Base-by-base conservation (phyloP, 345 rosid genomes). In the Clausena lansium region DNA sequence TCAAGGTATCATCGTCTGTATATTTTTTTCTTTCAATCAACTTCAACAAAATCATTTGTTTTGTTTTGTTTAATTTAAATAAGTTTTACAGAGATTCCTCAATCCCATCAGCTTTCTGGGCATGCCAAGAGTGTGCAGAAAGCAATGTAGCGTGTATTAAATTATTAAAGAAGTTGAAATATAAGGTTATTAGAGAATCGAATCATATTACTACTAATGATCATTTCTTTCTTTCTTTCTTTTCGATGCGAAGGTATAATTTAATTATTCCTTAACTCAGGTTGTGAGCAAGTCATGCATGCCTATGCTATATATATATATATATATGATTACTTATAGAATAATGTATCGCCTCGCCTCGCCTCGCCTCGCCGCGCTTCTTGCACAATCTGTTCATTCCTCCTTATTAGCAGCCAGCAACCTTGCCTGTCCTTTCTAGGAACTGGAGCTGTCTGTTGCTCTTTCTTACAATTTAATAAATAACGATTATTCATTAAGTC, bases 51-150 rank as follows among this genome's bases (percentile, higher is more conserved):
- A 45, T 13, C 17, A 45, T 45, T 33, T 50, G 9, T 41, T 28
- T 68, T 6, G 7, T 41, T 45, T 33, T 50, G 9, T 41, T 28
- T 68, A 14, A 15, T 41, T 68, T 68, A 24, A n/a, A 9, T 74
- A 14, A 2, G 9, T 38, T 73, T 39, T 27, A 7, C 54, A 6
- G 24, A 60, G 74, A 55, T 55, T 73, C 76, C 66, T 58, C 39
- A 59, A 73, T 73, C 65, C 54, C 35, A 19, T 6, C 27, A 25
- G 15, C 27, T 61, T 59, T n/a, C 28, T 20, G 74, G 47, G 68
- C 78, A 78, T 81, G 81, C 77, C 71, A 82, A 65, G 85, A 85
- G 85, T 85, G 79, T 39, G 80, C 52, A 67, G 79, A 54, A 85
- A 77, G 87, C 80, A 85, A 82, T 17, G 74, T 20, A 57, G 41